Evolutionary conservation across 2,329 filamentous ascomycete species (phyloP).

Genomic region (Diaporthe capsici): DNA sequence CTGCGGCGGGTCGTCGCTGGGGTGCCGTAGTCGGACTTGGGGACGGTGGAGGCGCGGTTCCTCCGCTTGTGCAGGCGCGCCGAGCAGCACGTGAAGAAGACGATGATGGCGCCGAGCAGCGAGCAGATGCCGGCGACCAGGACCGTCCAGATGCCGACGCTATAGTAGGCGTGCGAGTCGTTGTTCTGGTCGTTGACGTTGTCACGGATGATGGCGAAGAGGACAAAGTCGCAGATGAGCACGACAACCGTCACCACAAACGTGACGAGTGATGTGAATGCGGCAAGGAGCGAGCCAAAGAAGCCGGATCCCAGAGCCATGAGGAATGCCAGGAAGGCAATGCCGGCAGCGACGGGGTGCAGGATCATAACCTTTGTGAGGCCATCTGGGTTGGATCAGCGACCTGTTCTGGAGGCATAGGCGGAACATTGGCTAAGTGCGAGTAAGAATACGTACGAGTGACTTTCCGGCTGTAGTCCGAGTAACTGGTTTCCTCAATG

Average conservation of each 20-base stretch:
- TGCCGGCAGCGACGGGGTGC: constrained; percentile 70
- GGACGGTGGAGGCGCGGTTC: constrained; percentile 45
- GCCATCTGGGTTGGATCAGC: constrained; percentile 48
- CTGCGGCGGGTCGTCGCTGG: constrained; percentile 40
- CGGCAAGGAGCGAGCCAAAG: constrained; percentile 65
- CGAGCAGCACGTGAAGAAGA: constrained; percentile 74
- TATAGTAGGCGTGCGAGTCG: constrained; percentile 63
- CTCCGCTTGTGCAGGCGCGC: constrained; percentile 59
- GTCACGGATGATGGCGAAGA: constrained; percentile 67
- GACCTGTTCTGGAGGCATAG: neutral
- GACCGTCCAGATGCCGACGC: constrained; percentile 70
- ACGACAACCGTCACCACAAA: constrained; percentile 64
- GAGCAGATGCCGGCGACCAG: constrained; percentile 69
- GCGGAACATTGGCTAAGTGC: no score
- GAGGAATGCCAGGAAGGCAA: constrained; percentile 72
- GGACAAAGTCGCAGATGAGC: constrained; percentile 70
- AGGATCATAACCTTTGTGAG: constrained; percentile 73
- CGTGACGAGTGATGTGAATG: constrained; percentile 63
- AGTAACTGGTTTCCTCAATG: constrained; percentile 57
- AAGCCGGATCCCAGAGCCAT: constrained; percentile 66
- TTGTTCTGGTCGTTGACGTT: constrained; percentile 63
- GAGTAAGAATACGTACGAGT: constrained; percentile 43
- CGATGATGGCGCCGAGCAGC: constrained; percentile 68
- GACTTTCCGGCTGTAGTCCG: constrained; percentile 58
- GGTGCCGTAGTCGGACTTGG: constrained; percentile 48